Percentiles rank a stretch among this genome's conserved stretches.
Evolutionary conservation across 176 grass and related monocot genomes (phyloP).

Genomic region (Zizania latifolia): DNA sequence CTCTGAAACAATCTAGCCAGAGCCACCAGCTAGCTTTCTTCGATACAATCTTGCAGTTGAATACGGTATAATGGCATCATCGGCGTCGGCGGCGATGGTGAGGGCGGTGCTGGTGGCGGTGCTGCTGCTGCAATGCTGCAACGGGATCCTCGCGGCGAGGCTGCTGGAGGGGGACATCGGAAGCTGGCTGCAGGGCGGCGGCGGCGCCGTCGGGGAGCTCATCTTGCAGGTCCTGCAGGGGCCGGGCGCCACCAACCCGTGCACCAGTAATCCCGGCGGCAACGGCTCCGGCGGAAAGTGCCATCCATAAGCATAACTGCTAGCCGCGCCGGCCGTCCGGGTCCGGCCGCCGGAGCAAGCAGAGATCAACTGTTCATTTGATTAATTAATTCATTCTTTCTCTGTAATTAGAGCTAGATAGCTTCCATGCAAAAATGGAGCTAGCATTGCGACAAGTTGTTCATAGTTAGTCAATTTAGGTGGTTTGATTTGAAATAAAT

Average conservation of each 20-base stretch:
- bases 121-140: conserved; percentile 23
- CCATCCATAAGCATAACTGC: too few species aligned
- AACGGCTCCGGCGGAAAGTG: neutral
- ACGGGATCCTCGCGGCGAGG: neutral
- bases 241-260: neutral
- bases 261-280: neutral
- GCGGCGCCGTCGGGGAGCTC: neutral
- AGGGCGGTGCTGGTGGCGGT: neutral
- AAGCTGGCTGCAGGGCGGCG: neutral
- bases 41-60: too few species aligned
- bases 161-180: neutral
- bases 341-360: too few species aligned
- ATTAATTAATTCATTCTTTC: neutral
- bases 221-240: neutral
- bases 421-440: neutral
- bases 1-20: neutral
- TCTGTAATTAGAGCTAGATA: neutral
- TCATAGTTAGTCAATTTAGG: neutral
- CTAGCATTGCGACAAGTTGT: neutral
- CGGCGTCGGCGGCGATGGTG: neutral
- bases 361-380: neutral
- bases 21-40: neutral
- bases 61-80: neutral
- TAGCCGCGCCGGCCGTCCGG: neutral
- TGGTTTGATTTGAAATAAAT: neutral